Evolutionary conservation across 192 early-diverging fungal genomes (phyloP).

Genomic region (Haplosporangium gracile): DNA sequence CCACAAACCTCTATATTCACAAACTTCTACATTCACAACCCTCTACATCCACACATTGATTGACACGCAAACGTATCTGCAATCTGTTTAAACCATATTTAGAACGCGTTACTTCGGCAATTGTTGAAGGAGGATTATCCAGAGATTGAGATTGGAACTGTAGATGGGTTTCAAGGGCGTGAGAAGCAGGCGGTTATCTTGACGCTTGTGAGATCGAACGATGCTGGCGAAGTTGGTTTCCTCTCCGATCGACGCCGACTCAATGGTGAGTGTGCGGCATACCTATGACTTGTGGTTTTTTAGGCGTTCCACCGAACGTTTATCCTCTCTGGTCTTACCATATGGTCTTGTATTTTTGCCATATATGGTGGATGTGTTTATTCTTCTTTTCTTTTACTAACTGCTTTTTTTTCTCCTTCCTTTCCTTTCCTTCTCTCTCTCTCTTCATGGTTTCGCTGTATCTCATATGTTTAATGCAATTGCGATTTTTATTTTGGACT

Average conservation of each 20-base stretch:
- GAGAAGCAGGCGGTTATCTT: constrained; percentile 92
- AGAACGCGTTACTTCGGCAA: constrained; percentile 51
- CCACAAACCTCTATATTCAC: not conserved
- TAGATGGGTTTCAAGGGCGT: constrained; percentile 93
- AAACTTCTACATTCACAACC: too few species aligned
- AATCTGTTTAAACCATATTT: not conserved
- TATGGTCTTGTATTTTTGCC: not conserved
- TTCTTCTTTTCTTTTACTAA: not conserved
- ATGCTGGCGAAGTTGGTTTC: constrained; percentile 84
- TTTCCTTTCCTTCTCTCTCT: not conserved
- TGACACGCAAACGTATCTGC: not conserved
- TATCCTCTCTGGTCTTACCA: not conserved
- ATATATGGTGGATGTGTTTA: not conserved
- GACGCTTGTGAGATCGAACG: constrained; percentile 86
- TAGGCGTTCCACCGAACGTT: too few species aligned
- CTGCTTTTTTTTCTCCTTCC: not conserved
- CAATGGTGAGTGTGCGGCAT: constrained; percentile 67
- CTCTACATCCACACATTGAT: not conserved
- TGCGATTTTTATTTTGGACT: not conserved
- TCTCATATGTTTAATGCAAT: not conserved
- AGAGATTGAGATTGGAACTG: constrained; percentile 82
- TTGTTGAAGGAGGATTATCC: constrained; percentile 68
- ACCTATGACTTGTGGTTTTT: not conserved
- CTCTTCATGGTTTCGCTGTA: not conserved
- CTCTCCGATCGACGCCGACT: constrained; percentile 83